Evolutionary conservation across 1,284 basidiomycete species (phyloP).

Genomic region (Ustilago shanxiensis): DNA sequence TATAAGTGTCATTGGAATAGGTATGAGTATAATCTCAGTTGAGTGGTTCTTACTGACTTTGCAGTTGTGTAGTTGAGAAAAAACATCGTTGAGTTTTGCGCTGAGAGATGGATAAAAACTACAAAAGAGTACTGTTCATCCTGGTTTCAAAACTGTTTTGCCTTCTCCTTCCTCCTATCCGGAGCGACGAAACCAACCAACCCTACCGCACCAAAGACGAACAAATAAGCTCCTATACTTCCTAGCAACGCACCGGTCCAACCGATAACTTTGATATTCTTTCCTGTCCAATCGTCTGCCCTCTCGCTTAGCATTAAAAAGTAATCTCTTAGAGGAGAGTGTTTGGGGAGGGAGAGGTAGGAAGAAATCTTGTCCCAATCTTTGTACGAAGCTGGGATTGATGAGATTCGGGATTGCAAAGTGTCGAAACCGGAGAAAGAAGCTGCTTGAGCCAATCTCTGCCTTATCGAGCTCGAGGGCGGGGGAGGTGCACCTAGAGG

Average conservation of each 20-base stretch:
- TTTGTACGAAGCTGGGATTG: constrained; percentile 9
- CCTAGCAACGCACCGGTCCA: constrained; percentile 44
- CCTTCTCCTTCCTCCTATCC: constrained; percentile 20
- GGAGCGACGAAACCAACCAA: constrained; percentile 38
- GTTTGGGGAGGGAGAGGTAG: not conserved
- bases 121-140: too few relatives aligned
- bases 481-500: constrained; percentile 49
- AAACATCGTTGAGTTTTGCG: too few relatives aligned
- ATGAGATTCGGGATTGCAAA: constrained; percentile 6
- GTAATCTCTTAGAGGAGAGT: not conserved
- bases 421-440: constrained; percentile 4
- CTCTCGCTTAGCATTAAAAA: constrained; percentile 8
- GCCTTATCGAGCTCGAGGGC: constrained; percentile 7
- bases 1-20: not conserved
- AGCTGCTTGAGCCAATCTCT: constrained; percentile 28
- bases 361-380: constrained; percentile 15
- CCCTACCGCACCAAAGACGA: constrained; percentile 40
- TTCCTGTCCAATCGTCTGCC: constrained; percentile 27
- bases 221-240: constrained; percentile 26
- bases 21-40: not conserved
- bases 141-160: constrained; percentile 32
- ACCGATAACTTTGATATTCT: constrained; percentile 35
- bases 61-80: too few relatives aligned
- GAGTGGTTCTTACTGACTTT: too few relatives aligned
- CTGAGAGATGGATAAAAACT: too few relatives aligned